Base-by-base conservation (phyloP, 345 rosid species). In the Hevea brasiliensis region DNA sequence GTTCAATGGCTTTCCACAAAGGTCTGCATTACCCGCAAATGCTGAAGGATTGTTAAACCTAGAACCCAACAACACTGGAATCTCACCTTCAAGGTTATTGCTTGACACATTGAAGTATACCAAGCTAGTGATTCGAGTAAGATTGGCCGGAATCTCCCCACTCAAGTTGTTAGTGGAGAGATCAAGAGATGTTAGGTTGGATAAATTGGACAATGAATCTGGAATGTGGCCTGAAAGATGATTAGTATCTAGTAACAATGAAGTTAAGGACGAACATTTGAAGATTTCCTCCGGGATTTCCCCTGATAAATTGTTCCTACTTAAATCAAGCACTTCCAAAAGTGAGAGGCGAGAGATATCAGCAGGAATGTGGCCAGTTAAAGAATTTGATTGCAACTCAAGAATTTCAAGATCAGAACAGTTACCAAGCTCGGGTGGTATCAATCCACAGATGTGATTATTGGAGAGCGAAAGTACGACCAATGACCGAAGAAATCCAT, bases 391-490 rank as follows among this genome's bases (percentile, higher is more conserved):
- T 37, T 84, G 81, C 58, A 95, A 82, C 77, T 95, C 89, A 3
- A 95, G 94, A 78, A 81, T 85, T 83, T 90, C 89, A 68, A 95
- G 96, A 77, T 78, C 87, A 44, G 98, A 86, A 77, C 97, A 95
- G 73, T 95, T 95, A 27, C 96, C 94, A 24, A 95, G 82, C 80
- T 89, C 96, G 4, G 87, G 82, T 8, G 96, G 97, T 68, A 92
- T 80, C 50, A 74, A 65, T 11, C 97, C 94, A 61, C 89, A 84
- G 72, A 95, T 83, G 63, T 77, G 81, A 76, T 95, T 95, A 68
- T 76, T 72, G 3, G 99, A 88, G 68, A 95, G 76, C 17, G 99
- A 90, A 45, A 95, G 87, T 70, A 87, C 85, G 55, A 67, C 85
- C 73, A 92, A 67, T 17, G 94, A 83, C 75, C 78, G 81, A 17